Percentiles rank a stretch among this genome's conserved stretches.
These are phyloP conservation scores for Nothophaeocryptopus gaeumannii DNA, from an alignment of 2,329 filamentous ascomycete species.

Conservation along the genomic window DNA sequence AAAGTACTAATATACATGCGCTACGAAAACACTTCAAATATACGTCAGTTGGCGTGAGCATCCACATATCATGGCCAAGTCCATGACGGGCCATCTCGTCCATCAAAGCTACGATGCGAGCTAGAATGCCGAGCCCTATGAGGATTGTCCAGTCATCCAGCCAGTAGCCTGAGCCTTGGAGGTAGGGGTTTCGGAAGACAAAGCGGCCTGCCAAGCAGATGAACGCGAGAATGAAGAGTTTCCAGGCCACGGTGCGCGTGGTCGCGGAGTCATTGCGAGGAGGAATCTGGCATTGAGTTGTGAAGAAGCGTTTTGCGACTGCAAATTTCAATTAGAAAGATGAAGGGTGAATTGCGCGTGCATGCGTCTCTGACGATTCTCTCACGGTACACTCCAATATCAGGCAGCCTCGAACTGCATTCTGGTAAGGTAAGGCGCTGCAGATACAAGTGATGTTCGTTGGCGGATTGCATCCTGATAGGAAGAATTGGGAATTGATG, in stretches of 20 bases:
- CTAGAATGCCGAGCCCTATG: background rate
- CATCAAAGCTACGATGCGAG: background rate
- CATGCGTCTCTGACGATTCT: background rate
- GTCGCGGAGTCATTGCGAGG: background rate
- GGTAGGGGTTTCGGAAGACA: background rate
- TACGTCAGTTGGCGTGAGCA: background rate
- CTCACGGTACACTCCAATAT: background rate
- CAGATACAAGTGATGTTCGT: too few species aligned
- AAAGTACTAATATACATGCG: too few species aligned
- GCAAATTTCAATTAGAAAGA: background rate
- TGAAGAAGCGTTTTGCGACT: slow-evolving; percentile 1
- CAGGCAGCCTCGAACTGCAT: background rate
- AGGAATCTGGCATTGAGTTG: background rate
- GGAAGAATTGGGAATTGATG: too few species aligned
- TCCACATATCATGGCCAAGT: slow-evolving; percentile 8
- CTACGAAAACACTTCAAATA: too few species aligned
- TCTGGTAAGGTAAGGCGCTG: background rate
- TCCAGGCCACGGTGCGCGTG: background rate
- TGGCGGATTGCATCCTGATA: too few species aligned
- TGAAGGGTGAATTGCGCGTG: background rate
- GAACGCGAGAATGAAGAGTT: background rate
- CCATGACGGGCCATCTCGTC: background rate
- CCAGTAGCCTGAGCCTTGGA: slow-evolving; percentile 1
- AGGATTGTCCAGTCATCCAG: slow-evolving; percentile 5
- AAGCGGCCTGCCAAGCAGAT: background rate